These are phyloP conservation scores for Aegilops bicornis DNA, from an alignment of 176 grass and related monocot species.

Conservation along the genomic window DNA sequence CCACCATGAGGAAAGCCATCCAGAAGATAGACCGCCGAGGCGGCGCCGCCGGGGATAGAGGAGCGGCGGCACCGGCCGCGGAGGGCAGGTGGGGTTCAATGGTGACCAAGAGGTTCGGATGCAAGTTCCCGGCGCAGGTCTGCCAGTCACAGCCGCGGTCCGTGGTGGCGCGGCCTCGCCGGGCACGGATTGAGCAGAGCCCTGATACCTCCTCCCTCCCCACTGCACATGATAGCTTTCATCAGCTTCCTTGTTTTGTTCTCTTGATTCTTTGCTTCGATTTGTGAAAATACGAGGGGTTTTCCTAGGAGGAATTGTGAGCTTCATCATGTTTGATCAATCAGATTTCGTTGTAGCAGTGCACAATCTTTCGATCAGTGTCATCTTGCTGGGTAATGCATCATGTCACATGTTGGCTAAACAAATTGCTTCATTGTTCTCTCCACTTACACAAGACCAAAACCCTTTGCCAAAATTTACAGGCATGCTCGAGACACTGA, in stretches of 20 bases:
- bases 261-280: slow-evolving; percentile 48
- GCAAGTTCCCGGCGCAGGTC: slow-evolving; percentile 90
- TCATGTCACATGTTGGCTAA: neutral
- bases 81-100: slow-evolving; percentile 58
- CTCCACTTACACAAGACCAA: neutral
- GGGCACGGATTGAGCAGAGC: slow-evolving; percentile 65
- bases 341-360: neutral
- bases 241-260: slow-evolving; percentile 29
- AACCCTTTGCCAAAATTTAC: slow-evolving; percentile 18
- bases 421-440: neutral
- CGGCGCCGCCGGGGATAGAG: neutral
- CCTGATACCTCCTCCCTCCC: slow-evolving; percentile 39
- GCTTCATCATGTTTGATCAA: slow-evolving; percentile 8
- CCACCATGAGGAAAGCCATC: slow-evolving; percentile 83
- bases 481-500: neutral
- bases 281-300: slow-evolving; percentile 44
- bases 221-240: slow-evolving; percentile 30
- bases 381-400: neutral
- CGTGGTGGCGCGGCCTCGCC: slow-evolving; percentile 68
- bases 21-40: slow-evolving; percentile 74
- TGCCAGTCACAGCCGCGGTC: slow-evolving; percentile 85
- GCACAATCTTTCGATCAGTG: neutral
- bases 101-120: slow-evolving; percentile 69
- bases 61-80: neutral
- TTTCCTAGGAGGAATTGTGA: slow-evolving; percentile 4